A percentile compares a stretch with the other conserved stretches of the same genome.
phyloP scores from a whole-genome alignment of 495 filamentous ascomycete genomes.

The Xylaria sp. region DNA sequence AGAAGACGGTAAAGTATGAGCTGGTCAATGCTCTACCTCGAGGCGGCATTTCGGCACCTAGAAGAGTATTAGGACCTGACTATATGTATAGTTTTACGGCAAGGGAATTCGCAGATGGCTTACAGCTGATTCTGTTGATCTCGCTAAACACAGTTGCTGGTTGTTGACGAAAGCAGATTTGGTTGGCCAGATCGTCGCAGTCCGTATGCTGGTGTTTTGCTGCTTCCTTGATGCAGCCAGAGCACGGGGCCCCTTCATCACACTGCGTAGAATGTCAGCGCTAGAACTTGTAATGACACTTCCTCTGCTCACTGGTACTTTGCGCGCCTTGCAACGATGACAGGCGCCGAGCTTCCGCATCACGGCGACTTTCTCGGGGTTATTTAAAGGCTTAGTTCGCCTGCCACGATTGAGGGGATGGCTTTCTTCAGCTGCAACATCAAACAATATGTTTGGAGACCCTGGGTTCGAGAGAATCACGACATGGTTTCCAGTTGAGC shows the following conservation, averaged over 20 bases:
- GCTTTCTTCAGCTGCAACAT: constrained; percentile 22
- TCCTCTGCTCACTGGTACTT: constrained; percentile 39
- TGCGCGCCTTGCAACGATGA: constrained; percentile 42
- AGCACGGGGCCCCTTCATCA: constrained; percentile 41
- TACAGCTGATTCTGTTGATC: constrained; percentile 38
- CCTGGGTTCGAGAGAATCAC: constrained; percentile 25
- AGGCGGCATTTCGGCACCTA: constrained; percentile 26
- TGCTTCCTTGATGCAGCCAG: constrained; percentile 38
- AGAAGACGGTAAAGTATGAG: constrained; percentile 25
- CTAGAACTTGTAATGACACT: constrained; percentile 9
- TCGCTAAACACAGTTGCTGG: constrained; percentile 34
- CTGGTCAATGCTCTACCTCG: constrained; percentile 21
- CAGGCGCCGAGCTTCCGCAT: constrained; percentile 44
- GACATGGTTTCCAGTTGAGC: constrained; percentile 25
- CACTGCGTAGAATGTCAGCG: constrained; percentile 36
- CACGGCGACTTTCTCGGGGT: constrained; percentile 42
- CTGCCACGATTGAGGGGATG: constrained; percentile 39
- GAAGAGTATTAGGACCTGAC: constrained; percentile 16
- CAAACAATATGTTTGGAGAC: constrained; percentile 25
- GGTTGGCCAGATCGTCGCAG: constrained; percentile 37
- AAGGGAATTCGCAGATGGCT: constrained; percentile 24
- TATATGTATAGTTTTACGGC: neutral
- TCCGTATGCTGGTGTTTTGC: constrained; percentile 35
- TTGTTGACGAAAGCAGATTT: constrained; percentile 39
- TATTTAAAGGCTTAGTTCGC: constrained; percentile 39